Evolutionary conservation across 352 stramenopile species (phyloP).

Genomic region (Pythium aristosporum): DNA sequence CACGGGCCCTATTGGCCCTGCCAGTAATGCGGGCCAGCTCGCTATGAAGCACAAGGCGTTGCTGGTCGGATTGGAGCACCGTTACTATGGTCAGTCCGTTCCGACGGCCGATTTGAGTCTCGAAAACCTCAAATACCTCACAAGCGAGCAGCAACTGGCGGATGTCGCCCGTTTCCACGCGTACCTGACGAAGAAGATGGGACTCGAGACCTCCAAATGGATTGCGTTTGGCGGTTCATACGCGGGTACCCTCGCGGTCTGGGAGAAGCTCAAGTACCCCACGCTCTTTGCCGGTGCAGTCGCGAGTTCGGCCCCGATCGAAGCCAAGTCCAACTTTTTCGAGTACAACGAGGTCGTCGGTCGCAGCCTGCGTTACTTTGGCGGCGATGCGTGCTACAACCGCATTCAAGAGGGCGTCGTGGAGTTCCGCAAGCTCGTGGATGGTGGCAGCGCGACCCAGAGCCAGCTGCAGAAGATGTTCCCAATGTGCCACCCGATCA

Average conservation of each 20-base stretch:
- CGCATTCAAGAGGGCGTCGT: conserved; percentile 58
- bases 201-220: conserved; percentile 71
- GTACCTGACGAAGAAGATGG: conserved; percentile 71
- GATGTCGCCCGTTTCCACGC: conserved; percentile 91
- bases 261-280: conserved; percentile 92
- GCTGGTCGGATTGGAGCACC: conserved; percentile 92
- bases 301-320: conserved; percentile 89
- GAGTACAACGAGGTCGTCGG: conserved; percentile 90
- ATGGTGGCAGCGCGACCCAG: conserved; percentile 42
- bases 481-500: conserved; percentile 68
- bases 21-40: conserved; percentile 72
- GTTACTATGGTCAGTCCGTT: conserved; percentile 95
- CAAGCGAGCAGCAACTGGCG: conserved; percentile 83
- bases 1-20: conserved; percentile 54
- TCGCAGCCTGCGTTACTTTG: conserved; percentile 76
- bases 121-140: conserved; percentile 87
- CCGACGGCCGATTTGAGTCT: conserved; percentile 78
- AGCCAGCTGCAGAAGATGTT: conserved; percentile 53
- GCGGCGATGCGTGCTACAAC: conserved; percentile 77
- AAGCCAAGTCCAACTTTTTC: conserved; percentile 76
- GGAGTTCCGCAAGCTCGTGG: conserved; percentile 53
- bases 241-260: conserved; percentile 92
- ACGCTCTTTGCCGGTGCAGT: conserved; percentile 90
- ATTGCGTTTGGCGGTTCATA: conserved; percentile 95
- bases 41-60: conserved; percentile 72